Evolutionary conservation across 2,329 filamentous ascomycete species (phyloP), one percentile per base, ranked within the genome.

Genomic region (Microdochium bolleyi): DNA sequence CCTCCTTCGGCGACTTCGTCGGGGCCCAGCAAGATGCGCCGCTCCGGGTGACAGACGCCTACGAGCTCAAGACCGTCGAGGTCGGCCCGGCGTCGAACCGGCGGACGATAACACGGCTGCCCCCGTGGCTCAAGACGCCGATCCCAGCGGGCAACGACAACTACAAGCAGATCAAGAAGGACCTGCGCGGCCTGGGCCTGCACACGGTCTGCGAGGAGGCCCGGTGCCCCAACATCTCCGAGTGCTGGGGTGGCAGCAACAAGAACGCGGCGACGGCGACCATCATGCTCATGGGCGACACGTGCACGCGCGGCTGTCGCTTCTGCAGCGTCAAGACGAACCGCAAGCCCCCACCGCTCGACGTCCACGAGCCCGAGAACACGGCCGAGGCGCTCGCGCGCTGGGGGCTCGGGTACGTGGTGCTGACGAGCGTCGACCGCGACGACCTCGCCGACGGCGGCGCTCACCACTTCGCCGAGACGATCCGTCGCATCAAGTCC

Each of bases 281-380:
- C 11, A 97, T 99, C 70, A 99, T 99, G 94, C 76, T 99, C 49
- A 97, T 97, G 92, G 94, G 94, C 58, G 94, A 99, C 70, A 97
- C 92, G 9, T 99, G 94, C 72, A 99, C 94, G 19, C 82, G 94
- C 55, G 94, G 92, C 19, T 99, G 94, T 72, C 84, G 94, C 51
- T 99, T 99, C 77, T 99, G 94, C 79, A 90, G 87, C 59, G 94
- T 99, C 51, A 97, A 97, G 79, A 99, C 94, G 2, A 85, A 76
- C 54, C 84, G 88, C 46, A 73, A 76, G 1, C 85, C 90, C 13
- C 73, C 85, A 44, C 89, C 94, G 11, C 79, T 99, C 50, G 94
- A 99, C 67, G 88, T 89, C 2, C 92, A 97, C 70, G 94, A 99
- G 73, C 94, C 94, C 1, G 94, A 99, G 76, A 86, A 99, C 71